phyloP scores from a whole-genome alignment of 768 basidiomycete species.

The Pulveroboletus sp. region DNA sequence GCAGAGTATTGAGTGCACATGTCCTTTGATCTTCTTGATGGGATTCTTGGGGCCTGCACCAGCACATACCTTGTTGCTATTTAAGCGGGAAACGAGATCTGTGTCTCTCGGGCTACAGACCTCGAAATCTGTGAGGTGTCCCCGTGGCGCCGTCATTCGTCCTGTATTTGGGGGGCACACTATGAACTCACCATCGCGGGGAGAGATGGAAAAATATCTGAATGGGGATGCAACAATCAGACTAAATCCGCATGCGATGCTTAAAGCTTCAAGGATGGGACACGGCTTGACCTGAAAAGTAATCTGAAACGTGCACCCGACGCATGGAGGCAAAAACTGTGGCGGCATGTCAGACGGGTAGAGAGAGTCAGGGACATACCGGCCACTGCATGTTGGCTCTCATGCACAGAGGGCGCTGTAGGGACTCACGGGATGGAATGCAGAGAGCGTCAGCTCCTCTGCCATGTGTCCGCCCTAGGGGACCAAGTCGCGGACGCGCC shows the following conservation, averaged over 20 bases:
- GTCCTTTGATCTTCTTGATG: conserved; percentile 2
- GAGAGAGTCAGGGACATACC: not conserved
- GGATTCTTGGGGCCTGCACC: conserved; percentile 3
- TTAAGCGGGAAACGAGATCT: conserved; percentile 10
- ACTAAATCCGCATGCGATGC: conserved; percentile 2
- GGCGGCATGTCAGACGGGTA: conserved; percentile 11
- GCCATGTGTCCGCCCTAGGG: not conserved
- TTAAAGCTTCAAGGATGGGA: conserved; percentile 2
- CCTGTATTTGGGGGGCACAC: conserved; percentile 1
- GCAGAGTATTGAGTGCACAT: conserved; percentile 14
- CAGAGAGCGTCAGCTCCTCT: not conserved
- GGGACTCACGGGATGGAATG: conserved; percentile 3
- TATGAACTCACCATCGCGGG: conserved; percentile 2
- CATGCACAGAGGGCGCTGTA: not conserved
- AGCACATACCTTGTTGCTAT: conserved; percentile 15
- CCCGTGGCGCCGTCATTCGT: conserved; percentile 11
- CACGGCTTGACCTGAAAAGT: conserved; percentile 5
- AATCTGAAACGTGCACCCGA: not conserved
- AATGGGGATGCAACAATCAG: not conserved
- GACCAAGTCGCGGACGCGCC: not conserved
- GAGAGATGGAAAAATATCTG: not conserved
- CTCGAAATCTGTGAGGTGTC: not conserved
- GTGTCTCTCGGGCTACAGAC: not conserved
- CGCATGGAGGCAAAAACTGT: conserved; percentile 16
- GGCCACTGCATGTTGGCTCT: conserved; percentile 10